Base-by-base conservation (phyloP, 2,329 filamentous ascomycete genomes). In the Pleochaeta shiraiana region DNA sequence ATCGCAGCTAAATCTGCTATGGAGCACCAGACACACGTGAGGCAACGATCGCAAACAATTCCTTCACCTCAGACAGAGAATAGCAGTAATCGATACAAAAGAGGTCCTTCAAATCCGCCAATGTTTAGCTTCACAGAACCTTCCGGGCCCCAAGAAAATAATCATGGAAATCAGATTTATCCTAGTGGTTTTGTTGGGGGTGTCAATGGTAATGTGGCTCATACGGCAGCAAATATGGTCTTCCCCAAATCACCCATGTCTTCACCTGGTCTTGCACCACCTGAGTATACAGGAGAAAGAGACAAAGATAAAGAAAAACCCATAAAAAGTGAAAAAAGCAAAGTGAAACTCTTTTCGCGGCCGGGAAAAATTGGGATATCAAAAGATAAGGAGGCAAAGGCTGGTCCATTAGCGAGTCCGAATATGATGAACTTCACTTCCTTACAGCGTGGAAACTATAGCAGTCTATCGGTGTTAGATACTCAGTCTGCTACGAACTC, bases 1-100 rank as follows among this genome's bases (percentile, higher is more conserved):
- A 89, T 90, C 68, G 88, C 88, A 45, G 87, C 87, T 21, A 87
- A 90, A 74, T 84, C 87, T 11, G 88, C 88, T 71, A 83, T 88
- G 76, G 81, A 82, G 37, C 81, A 85, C 70, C 79, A 81, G 70
- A 77, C 77, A 53, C 72, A 73, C 65, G 70, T 68, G 57, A 79
- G 88, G 24, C 87, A 89, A 72, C 81, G 87, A 63, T 90, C 87
- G 16, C 85, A 88, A 73, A 90, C 87, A 0, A 83, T 87, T 9
- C 84, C 87, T 5, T 79, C 81, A 21, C 81, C 67, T 33, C 68
- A 72, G 30, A 60, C 65, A 28, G 71, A 73, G 64, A 66, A 65
- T 26, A 65, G 66, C 53, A 69, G 69, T 34, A 67, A 65, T 59
- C 68, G 71, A 60, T 68, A 68, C 12, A 70, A 67, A 7, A 69